phyloP scores from a whole-genome alignment of 129 eudicot genomes.

The Lactuca sativa region DNA sequence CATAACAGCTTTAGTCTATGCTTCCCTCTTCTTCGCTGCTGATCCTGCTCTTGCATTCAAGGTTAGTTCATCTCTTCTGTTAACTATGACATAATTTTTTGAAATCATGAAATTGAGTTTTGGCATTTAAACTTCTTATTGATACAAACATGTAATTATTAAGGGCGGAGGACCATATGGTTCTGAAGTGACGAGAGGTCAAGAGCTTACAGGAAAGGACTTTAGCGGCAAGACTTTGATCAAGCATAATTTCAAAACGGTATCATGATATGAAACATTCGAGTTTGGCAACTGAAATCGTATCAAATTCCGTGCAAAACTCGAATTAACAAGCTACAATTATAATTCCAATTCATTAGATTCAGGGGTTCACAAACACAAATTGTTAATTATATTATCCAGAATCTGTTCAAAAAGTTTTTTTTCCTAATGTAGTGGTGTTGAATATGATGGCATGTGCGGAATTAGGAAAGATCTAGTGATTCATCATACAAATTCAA shows the following conservation, averaged over 20 bases:
- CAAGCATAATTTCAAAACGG: slow-evolving; percentile 95
- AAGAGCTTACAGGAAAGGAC: slow-evolving; percentile 88
- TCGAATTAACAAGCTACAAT: not conserved
- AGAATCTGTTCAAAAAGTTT: too few relatives aligned
- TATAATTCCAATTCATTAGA: not conserved
- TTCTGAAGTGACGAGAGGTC: slow-evolving; percentile 90
- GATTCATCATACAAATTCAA: too few relatives aligned
- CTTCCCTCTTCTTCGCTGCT: slow-evolving; percentile 71
- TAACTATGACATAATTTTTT: not conserved
- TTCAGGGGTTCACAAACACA: slow-evolving; percentile 30
- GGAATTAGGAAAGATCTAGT: too few relatives aligned
- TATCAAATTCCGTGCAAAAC: not conserved
- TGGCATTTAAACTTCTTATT: slow-evolving; percentile 4
- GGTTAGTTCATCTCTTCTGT: slow-evolving; percentile 35
- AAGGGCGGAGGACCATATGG: slow-evolving; percentile 99
- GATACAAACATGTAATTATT: slow-evolving; percentile 4
- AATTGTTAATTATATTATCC: not conserved
- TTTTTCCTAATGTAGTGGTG: not conserved
- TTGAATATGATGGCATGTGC: too few relatives aligned
- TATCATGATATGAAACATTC: slow-evolving; percentile 18
- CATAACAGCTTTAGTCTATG: slow-evolving; percentile 64
- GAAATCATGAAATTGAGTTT: not conserved
- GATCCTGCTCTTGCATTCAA: slow-evolving; percentile 92
- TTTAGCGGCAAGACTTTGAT: slow-evolving; percentile 88
- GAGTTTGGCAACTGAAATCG: not conserved